Conservation (phyloP, 176 grass and related monocot genomes). For the Melocanna baccifera region DNA sequence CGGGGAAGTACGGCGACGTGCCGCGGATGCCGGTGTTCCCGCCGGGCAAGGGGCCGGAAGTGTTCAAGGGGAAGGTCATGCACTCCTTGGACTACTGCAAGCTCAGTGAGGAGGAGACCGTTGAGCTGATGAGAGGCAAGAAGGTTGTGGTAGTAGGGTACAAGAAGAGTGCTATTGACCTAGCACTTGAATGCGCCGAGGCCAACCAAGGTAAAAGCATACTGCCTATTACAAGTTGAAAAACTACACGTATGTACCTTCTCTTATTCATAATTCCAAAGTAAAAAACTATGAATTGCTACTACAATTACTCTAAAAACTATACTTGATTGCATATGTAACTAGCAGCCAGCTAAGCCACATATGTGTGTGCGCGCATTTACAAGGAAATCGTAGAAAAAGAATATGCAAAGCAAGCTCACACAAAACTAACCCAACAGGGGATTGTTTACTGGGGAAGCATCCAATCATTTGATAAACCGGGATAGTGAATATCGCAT, state of each 20-base stretch:
- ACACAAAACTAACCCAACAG: not conserved
- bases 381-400: slow-evolving; percentile 5
- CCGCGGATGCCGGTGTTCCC: slow-evolving; percentile 69
- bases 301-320: too few species aligned
- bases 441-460: not conserved
- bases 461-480: not conserved
- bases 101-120: slow-evolving; percentile 61
- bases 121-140: slow-evolving; percentile 77
- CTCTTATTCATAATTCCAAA: too few species aligned
- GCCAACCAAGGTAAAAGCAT: slow-evolving; percentile 74
- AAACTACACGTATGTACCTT: not conserved
- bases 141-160: slow-evolving; percentile 88
- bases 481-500: not conserved
- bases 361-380: not conserved
- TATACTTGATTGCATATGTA: not conserved
- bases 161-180: slow-evolving; percentile 98
- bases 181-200: slow-evolving; percentile 74
- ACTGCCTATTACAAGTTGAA: not conserved
- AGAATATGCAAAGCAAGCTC: slow-evolving; percentile 29
- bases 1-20: slow-evolving; percentile 94
- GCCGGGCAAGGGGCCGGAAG: slow-evolving; percentile 55
- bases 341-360: not conserved
- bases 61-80: slow-evolving; percentile 76
- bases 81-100: slow-evolving; percentile 94
- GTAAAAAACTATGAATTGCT: too few species aligned